phyloP scores from a whole-genome alignment of 2,329 filamentous ascomycete species.

The Thelonectria olida region DNA sequence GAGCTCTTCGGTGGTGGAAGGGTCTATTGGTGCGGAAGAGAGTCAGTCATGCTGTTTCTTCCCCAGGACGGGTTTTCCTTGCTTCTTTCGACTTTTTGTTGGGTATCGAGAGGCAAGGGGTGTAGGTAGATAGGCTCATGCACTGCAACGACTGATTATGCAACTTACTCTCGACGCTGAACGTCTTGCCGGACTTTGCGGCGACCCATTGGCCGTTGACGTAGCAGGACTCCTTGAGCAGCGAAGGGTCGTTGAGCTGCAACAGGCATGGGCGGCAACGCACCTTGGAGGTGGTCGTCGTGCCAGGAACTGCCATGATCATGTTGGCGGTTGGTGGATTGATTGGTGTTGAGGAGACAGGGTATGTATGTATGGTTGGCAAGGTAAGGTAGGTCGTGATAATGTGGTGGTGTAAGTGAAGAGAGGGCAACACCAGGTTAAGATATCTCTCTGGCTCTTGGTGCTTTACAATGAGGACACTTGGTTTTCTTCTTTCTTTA shows the following conservation, averaged over 20 bases:
- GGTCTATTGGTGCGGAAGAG: slow-evolving; percentile 59
- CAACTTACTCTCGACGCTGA: slow-evolving; percentile 70
- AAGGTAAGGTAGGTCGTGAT: not conserved
- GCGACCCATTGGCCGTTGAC: slow-evolving; percentile 82
- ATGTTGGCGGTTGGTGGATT: slow-evolving; percentile 12
- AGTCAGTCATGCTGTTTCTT: slow-evolving; percentile 17
- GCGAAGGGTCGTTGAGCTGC: slow-evolving; percentile 68
- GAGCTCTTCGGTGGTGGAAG: slow-evolving; percentile 74
- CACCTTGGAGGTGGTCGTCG: slow-evolving; percentile 24
- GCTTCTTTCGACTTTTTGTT: not conserved
- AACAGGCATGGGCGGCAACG: slow-evolving; percentile 23
- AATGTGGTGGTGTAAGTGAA: slow-evolving; percentile 16
- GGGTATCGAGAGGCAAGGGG: not conserved
- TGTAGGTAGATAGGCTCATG: slow-evolving; percentile 6
- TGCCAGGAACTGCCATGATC: slow-evolving; percentile 15
- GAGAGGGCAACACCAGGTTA: not conserved
- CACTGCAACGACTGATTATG: not conserved
- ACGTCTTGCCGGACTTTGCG: slow-evolving; percentile 77
- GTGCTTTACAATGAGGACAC: not conserved
- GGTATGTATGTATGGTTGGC: not conserved
- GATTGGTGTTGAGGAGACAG: not conserved
- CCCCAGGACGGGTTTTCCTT: too few relatives aligned
- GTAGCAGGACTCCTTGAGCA: slow-evolving; percentile 76
- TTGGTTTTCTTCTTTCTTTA: slow-evolving; percentile 10
- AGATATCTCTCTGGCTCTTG: not conserved